Evolutionary conservation across 257 asterid genomes (phyloP).

Genomic region (Phtheirospermum japonicum): DNA sequence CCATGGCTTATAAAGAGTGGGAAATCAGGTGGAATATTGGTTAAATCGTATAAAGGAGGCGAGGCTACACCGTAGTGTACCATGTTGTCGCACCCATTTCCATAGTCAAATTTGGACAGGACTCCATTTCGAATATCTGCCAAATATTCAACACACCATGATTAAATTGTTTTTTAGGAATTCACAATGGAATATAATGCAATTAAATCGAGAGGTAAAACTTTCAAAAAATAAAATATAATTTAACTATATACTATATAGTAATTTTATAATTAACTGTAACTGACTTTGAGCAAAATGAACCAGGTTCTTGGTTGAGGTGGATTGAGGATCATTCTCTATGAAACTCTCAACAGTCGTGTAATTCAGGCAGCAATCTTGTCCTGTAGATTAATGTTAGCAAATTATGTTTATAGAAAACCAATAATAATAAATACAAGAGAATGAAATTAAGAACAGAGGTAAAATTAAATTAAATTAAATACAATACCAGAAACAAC

Average conservation of each 20-base stretch:
- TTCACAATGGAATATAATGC: no score
- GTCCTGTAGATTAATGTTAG: conserved; percentile 37
- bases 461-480: neutral
- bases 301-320: conserved; percentile 57
- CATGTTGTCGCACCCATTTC: conserved; percentile 32
- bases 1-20: conserved; percentile 67
- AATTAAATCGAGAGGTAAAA: no score
- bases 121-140: conserved; percentile 54
- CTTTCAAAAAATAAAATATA: neutral
- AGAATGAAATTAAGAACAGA: neutral
- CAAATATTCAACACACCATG: neutral
- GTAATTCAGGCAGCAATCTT: conserved; percentile 58
- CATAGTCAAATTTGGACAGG: conserved; percentile 53
- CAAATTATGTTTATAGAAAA: neutral
- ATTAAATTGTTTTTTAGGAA: no score
- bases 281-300: conserved; percentile 71
- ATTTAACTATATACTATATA: neutral
- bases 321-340: conserved; percentile 61
- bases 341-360: conserved; percentile 36
- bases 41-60: conserved; percentile 53
- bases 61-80: conserved; percentile 41
- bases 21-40: conserved; percentile 50
- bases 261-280: neutral
- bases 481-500: conserved; percentile 44
- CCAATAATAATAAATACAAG: neutral